These are phyloP conservation scores for Mimosa bimucronata DNA, from an alignment of 306 rosid species.

Conservation along the genomic window DNA sequence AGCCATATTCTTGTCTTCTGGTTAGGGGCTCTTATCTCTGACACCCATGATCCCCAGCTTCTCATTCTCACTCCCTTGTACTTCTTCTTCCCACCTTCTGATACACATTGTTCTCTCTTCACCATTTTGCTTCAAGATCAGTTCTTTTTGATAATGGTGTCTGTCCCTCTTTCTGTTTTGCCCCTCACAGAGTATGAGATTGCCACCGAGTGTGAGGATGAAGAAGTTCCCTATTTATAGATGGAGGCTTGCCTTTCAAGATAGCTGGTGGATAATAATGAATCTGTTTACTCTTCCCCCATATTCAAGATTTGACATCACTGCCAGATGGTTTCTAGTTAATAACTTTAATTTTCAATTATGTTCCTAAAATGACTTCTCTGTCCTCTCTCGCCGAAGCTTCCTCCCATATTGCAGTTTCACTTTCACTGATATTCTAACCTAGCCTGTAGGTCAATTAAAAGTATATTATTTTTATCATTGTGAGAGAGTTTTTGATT, in stretches of 20 bases:
- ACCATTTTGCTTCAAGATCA: conserved; percentile 53
- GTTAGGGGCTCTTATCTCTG: conserved; percentile 96
- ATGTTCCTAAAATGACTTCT: conserved; percentile 28
- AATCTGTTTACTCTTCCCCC: conserved; percentile 13
- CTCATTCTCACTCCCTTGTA: conserved; percentile 99
- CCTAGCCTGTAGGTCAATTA: conserved; percentile 2
- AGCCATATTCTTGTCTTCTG: conserved; percentile 97
- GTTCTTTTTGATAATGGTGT: not conserved
- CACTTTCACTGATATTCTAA: not conserved
- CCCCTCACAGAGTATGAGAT: conserved; percentile 42
- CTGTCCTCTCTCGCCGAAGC: conserved; percentile 30
- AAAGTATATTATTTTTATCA: not conserved
- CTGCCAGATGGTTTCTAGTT: conserved; percentile 62
- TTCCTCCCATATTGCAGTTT: conserved; percentile 33
- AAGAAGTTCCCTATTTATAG: conserved; percentile 62
- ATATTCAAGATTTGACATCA: conserved; percentile 51
- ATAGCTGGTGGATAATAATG: conserved; percentile 14
- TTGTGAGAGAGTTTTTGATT: not conserved
- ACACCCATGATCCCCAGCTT: conserved; percentile 98
- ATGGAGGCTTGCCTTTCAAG: conserved; percentile 42
- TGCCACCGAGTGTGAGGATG: conserved; percentile 40
- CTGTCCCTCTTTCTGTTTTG: not conserved
- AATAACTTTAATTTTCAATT: conserved; percentile 30
- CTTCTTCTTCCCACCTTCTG: conserved; percentile 49
- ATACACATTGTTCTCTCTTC: conserved; percentile 55